These are phyloP conservation scores for Huntiella omanensis DNA, from an alignment of 2,329 filamentous ascomycete genomes.

Conservation along the genomic window DNA sequence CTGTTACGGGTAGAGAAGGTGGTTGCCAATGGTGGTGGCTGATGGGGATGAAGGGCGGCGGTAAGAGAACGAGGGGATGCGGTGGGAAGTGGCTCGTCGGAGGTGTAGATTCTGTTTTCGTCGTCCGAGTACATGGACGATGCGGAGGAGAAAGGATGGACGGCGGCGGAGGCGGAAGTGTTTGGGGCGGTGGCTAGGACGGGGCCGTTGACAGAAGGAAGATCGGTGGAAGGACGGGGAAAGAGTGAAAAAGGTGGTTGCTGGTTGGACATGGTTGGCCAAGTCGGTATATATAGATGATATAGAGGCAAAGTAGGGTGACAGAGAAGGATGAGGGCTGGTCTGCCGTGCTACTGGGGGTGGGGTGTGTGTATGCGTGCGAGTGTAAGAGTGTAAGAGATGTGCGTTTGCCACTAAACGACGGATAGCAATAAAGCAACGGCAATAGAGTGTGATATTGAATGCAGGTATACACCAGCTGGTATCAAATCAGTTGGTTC, in stretches of 20 bases:
- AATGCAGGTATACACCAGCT: too few species aligned
- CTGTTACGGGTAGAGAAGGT: conserved; percentile 23
- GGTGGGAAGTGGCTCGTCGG: background rate
- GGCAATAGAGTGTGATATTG: too few species aligned
- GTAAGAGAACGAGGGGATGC: background rate
- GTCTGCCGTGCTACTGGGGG: too few species aligned
- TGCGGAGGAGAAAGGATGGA: conserved; percentile 5
- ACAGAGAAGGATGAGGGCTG: background rate
- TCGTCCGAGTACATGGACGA: background rate
- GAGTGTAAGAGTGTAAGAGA: too few species aligned
- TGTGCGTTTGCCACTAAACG: too few species aligned
- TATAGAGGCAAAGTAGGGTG: background rate
- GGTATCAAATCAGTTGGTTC: too few species aligned
- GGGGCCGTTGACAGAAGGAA: background rate
- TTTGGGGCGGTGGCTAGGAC: conserved; percentile 17
- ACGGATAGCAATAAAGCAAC: too few species aligned
- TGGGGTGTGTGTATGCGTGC: too few species aligned
- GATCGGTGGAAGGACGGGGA: conserved; percentile 3
- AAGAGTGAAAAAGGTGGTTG: conserved; percentile 2
- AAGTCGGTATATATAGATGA: background rate
- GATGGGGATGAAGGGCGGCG: background rate
- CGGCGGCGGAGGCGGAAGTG: conserved; percentile 1
- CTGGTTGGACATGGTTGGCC: background rate
- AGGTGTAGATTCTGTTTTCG: conserved; percentile 1
- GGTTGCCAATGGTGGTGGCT: conserved; percentile 1